Base-by-base conservation (phyloP, 441 rosid species). In the Populus hybrid region DNA sequence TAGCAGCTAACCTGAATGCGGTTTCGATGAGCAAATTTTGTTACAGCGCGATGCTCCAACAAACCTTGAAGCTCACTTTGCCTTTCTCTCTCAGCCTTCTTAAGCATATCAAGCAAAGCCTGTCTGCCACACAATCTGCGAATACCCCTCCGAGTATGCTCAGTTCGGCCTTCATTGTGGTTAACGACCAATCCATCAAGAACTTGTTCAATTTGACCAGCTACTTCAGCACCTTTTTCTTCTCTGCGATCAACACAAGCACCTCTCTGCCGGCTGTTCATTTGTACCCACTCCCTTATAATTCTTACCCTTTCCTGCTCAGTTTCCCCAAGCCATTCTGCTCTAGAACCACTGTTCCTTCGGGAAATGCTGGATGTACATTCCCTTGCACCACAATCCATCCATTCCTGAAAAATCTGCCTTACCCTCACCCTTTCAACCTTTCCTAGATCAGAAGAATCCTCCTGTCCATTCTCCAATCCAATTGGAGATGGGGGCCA, bases 231-330 rank as follows among this genome's bases (percentile, higher is more conserved):
- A 42, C 83, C 80, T 66, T 84, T 91, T 14, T 89, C 92, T 76
- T 88, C 94, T 82, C 90, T 86, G 16, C 32, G 79, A 66, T 87
- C 87, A 80, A 80, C 76, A 80, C 83, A 69, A 87, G 85, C 82
- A 85, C 84, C 88, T 78, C 91, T 83, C 76, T 81, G 94, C 79
- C 84, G 89, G 66, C 83, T 90, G 82, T 87, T 92, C 90, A 82
- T 87, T 82, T 93, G 98, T 65, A 91, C 97, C 89, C 89, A 87
- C 87, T 91, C 96, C 87, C 99, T 90, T 81, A 88, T 86, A 67
- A 86, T 79, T 85, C 99, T 90, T 69, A 95, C 96, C 80, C 98
- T 92, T 87, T 88, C 97, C 86, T 91, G 99, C 81, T 95, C 98
- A 36, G 85, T 89, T 87, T 94, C 97, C 57, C 95, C 97, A 66